Conservation (phyloP, 768 basidiomycete species). For the Hysterangium stoloniferum region DNA sequence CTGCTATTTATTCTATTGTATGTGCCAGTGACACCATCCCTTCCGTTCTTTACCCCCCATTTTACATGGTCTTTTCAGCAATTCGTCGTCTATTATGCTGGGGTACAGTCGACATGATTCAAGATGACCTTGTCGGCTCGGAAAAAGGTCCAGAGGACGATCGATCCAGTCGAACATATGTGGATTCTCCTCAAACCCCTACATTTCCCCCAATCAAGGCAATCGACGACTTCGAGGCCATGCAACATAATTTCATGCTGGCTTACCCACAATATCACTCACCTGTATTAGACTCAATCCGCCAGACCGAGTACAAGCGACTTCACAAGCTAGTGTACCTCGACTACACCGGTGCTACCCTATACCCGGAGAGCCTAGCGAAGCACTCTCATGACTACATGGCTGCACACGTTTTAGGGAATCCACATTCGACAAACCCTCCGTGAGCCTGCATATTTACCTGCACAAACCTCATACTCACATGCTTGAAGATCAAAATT, state of each 20-base stretch:
- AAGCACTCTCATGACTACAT: slow-evolving; percentile 65
- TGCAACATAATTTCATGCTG: slow-evolving; percentile 30
- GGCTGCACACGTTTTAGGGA: slow-evolving; percentile 58
- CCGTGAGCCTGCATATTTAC: slow-evolving; percentile 36
- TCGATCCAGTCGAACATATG: slow-evolving; percentile 5
- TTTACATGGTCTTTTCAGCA: neutral
- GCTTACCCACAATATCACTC: slow-evolving; percentile 53
- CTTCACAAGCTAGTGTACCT: slow-evolving; percentile 70
- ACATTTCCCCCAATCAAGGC: neutral
- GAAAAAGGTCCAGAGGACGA: slow-evolving; percentile 1
- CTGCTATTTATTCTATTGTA: too few relatives aligned
- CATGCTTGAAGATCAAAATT: slow-evolving; percentile 53
- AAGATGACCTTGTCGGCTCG: neutral
- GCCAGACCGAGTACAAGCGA: slow-evolving; percentile 53
- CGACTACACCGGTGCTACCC: slow-evolving; percentile 79
- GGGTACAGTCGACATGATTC: too few relatives aligned
- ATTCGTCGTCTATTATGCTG: neutral
- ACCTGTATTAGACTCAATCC: slow-evolving; percentile 63
- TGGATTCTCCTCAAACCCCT: neutral
- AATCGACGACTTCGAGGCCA: neutral
- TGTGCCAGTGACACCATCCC: too few relatives aligned
- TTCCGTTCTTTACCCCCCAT: too few relatives aligned
- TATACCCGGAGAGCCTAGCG: slow-evolving; percentile 75
- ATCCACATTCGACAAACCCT: slow-evolving; percentile 78
- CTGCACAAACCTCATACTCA: slow-evolving; percentile 11